Percentiles rank a stretch among this genome's conserved stretches.
Evolutionary conservation across 495 filamentous ascomycete species (phyloP).

Genomic region (Penicillium bovifimosum): DNA sequence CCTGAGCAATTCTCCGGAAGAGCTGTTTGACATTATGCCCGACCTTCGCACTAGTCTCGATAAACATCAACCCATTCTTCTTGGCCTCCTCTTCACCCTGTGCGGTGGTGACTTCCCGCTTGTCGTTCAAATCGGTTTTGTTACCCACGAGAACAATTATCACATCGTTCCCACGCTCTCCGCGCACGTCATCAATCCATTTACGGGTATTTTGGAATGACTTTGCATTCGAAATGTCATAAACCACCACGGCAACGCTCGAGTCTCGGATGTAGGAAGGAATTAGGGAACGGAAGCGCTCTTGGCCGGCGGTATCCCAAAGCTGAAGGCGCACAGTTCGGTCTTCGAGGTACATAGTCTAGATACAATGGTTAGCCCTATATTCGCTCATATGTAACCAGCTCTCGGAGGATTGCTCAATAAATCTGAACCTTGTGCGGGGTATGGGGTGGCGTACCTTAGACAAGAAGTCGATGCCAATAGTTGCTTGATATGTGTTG

Average conservation of each 20-base stretch:
- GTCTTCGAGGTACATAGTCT: constrained; percentile 99
- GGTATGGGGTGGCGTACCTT: constrained; percentile 55
- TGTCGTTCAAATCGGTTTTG: constrained; percentile 97
- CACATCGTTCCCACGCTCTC: constrained; percentile 94
- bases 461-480: constrained; percentile 98
- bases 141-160: constrained; percentile 98
- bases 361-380: constrained; percentile 6
- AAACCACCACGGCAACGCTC: constrained; percentile 94
- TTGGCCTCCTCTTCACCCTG: constrained; percentile 99
- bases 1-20: constrained; percentile 95
- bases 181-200: constrained; percentile 98
- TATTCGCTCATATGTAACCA: background rate
- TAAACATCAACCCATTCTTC: constrained; percentile 93
- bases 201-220: constrained; percentile 97
- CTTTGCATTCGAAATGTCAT: constrained; percentile 96
- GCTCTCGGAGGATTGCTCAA: background rate
- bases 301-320: constrained; percentile 97
- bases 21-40: constrained; percentile 97
- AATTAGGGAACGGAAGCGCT: constrained; percentile 93
- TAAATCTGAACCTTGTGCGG: background rate
- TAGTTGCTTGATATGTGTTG: constrained; percentile 99
- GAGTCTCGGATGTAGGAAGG: constrained; percentile 98
- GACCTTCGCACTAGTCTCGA: constrained; percentile 97
- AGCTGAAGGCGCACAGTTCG: constrained; percentile 94
- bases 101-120: constrained; percentile 87